phyloP scores from a whole-genome alignment of 805 yeast genomes.

The Yarrowia sp. region DNA sequence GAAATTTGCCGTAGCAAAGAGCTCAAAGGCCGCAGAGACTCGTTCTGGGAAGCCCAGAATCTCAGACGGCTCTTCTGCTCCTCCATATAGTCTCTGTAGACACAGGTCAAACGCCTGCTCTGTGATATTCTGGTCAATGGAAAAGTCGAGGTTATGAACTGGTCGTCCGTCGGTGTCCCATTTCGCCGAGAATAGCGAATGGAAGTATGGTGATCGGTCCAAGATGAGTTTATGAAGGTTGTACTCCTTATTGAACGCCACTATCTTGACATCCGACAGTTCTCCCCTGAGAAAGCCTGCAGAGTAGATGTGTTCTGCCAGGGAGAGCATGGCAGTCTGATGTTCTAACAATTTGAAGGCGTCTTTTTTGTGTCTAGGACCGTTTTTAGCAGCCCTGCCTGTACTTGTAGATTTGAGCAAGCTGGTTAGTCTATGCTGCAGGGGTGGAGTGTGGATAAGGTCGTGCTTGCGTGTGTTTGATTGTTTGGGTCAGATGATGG shows the following conservation, averaged over 20 bases:
- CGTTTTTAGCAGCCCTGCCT: background rate
- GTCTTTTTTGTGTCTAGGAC: background rate
- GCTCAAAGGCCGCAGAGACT: constrained; percentile 28
- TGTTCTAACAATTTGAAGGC: background rate
- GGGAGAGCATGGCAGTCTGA: background rate
- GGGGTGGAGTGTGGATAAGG: constrained; percentile 6
- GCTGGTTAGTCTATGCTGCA: constrained; percentile 18
- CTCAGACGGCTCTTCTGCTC: constrained; percentile 21
- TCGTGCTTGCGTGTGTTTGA: background rate
- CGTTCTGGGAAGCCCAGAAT: constrained; percentile 25
- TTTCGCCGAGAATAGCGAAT: constrained; percentile 54
- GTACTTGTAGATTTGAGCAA: constrained; percentile 11
- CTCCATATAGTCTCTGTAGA: constrained; percentile 58
- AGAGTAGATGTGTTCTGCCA: constrained; percentile 20
- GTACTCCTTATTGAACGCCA: constrained; percentile 57
- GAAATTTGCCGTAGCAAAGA: constrained; percentile 54
- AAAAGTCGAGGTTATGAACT: constrained; percentile 50
- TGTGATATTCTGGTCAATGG: constrained; percentile 54
- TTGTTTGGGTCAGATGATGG: constrained; percentile 11
- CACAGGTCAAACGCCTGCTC: constrained; percentile 59
- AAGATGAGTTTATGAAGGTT: constrained; percentile 57
- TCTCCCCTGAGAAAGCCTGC: constrained; percentile 21
- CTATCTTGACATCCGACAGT: constrained; percentile 52
- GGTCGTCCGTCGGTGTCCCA: constrained; percentile 50
- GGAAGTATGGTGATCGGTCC: constrained; percentile 58